phyloP scores from a whole-genome alignment of 1,284 basidiomycete species.

The Rhodotorula mucilaginosa region DNA sequence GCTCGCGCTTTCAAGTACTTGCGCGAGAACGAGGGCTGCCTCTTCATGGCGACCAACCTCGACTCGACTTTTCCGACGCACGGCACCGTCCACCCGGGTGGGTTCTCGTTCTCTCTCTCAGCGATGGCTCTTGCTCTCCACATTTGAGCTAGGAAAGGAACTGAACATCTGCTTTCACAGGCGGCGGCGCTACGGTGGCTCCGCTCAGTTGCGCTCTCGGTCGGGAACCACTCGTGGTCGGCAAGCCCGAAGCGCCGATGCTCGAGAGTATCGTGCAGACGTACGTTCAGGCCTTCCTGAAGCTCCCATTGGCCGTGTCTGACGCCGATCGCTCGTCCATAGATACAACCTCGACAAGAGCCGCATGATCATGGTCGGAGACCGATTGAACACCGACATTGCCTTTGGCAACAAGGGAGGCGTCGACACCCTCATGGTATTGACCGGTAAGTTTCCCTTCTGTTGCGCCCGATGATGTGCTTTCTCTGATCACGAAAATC shows the following conservation, averaged over 20 bases:
- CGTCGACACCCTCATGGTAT: constrained; percentile 80
- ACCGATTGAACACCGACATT: constrained; percentile 84
- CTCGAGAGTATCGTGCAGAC: constrained; percentile 94
- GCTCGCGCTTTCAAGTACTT: constrained; percentile 92
- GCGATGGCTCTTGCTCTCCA: not conserved
- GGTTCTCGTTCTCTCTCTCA: too few species aligned
- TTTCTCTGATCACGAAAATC: not conserved
- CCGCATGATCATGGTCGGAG: constrained; percentile 91
- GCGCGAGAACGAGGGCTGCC: constrained; percentile 62
- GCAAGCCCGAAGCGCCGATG: constrained; percentile 92
- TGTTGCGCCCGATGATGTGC: not conserved
- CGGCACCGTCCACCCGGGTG: constrained; percentile 36
- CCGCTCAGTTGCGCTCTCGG: constrained; percentile 72
- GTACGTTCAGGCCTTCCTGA: constrained; percentile 56
- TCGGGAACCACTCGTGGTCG: constrained; percentile 62
- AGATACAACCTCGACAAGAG: constrained; percentile 82
- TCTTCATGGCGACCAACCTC: constrained; percentile 89
- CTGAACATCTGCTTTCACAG: constrained; percentile 28
- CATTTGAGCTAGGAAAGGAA: not conserved
- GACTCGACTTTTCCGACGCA: constrained; percentile 70
- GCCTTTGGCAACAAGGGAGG: constrained; percentile 83
- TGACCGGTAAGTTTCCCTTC: constrained; percentile 64
- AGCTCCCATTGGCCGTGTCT: not conserved
- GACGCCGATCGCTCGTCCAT: not conserved
- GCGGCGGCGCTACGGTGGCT: constrained; percentile 73